phyloP scores from a whole-genome alignment of 371 early-diverging fungal genomes.

The Cokeromyces recurvatus region DNA sequence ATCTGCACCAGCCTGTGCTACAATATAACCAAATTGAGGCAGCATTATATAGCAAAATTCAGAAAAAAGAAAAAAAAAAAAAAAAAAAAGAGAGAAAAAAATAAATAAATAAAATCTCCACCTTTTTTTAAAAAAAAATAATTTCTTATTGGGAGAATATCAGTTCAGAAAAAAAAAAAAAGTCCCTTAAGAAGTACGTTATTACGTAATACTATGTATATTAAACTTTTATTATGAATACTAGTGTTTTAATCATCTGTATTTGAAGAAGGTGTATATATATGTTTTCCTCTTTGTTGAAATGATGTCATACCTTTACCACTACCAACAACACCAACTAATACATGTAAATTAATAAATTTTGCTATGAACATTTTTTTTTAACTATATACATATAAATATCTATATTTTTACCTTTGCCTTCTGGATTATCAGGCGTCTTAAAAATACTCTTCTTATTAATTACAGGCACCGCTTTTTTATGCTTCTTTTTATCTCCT shows the following conservation, averaged over 20 bases:
- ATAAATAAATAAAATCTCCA: no score
- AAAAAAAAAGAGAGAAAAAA: constrained; percentile 4
- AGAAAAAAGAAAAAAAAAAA: neutral
- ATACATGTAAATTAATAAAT: no score
- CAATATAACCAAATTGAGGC: constrained; percentile 50
- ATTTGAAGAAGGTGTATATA: constrained; percentile 27
- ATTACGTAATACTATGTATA: no score
- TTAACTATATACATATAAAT: no score
- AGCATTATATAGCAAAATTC: constrained; percentile 47
- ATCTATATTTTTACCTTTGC: constrained; percentile 60
- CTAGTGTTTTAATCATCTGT: neutral
- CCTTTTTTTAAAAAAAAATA: no score
- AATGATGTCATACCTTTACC: constrained; percentile 69
- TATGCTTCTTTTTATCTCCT: constrained; percentile 41
- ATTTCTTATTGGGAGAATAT: no score
- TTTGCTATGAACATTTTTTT: no score
- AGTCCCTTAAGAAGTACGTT: no score
- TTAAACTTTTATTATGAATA: no score
- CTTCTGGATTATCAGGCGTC: constrained; percentile 62
- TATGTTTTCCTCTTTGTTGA: constrained; percentile 64
- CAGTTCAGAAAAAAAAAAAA: no score
- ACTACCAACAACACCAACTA: constrained; percentile 69
- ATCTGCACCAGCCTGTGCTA: constrained; percentile 48
- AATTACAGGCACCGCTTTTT: constrained; percentile 28
- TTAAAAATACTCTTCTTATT: constrained; percentile 71